Base-by-base conservation (phyloP, 805 yeast genomes). In the Suhomyces sp. region DNA sequence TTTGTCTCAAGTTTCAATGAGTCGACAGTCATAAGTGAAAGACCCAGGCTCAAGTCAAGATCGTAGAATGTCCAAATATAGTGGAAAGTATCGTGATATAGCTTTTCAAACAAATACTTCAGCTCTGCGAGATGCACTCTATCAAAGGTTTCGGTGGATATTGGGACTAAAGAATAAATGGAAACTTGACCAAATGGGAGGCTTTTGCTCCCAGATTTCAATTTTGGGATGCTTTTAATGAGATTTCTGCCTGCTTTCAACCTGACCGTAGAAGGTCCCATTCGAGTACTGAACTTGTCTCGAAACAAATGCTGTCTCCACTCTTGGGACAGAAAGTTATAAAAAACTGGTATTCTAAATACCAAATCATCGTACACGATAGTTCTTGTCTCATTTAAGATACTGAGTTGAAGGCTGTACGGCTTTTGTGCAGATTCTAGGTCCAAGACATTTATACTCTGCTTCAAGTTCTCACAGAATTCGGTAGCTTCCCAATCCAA, bases 291-390 rank as follows among this genome's bases (percentile, higher is more conserved):
- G 2, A 17, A 38, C 19, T 38, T 24, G 24, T 38, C n/a, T 38
- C 17, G 12, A 35, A 61, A 58, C 64, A 66, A 64, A 54, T 56
- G 64, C 47, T 55, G 49, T 36, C 71, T 55, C 70, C 70, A 67
- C 9, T 52, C 47, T 23, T 17, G 35, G 4, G 42, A 29, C 42
- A 35, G 44, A 9, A 49, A 44, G 17, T 15, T 35, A 5, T 29
- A 7, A 2, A 36, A 7, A 6, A 19, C 50, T 13, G 45, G 50
- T 15, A 40, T 2, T 17, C 36, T 24, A 27, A 26, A 38, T 5
- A 47, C 10, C 19, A 27, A 10, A 3, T 8, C 7, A 6, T 27
- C 36, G 27, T 47, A 47, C 6, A 35, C 27, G 22, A 44, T 13
- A 24, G 27, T 35, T 35, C 46, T 42, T 42, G 19, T n/a, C 15